Evolutionary conservation across 116 monocot genomes (phyloP).

Genomic region (Posidonia oceanica): DNA sequence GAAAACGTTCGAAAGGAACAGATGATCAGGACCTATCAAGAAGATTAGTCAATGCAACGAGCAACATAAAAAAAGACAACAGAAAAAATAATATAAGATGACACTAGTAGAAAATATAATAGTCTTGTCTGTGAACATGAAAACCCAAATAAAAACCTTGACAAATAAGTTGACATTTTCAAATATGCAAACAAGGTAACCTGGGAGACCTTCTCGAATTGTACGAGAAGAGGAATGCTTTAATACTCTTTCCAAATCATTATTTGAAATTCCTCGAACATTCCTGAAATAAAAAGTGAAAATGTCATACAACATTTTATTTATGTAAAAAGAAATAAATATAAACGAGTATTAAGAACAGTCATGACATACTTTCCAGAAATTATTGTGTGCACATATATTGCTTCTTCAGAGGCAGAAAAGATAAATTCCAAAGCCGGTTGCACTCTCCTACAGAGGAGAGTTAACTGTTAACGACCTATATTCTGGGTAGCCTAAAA

Average conservation of each 20-base stretch:
- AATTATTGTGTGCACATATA: conserved; percentile 70
- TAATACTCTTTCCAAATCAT: conserved; percentile 69
- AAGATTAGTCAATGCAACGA: too few species aligned
- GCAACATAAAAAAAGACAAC: too few species aligned
- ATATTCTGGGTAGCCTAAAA: neutral
- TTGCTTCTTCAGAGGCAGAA: conserved; percentile 83
- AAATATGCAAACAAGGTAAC: conserved; percentile 20
- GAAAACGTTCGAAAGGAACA: too few species aligned
- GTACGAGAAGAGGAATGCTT: conserved; percentile 28
- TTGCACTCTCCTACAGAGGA: conserved; percentile 48
- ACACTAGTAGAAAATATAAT: neutral
- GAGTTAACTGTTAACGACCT: neutral
- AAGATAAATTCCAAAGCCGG: conserved; percentile 76
- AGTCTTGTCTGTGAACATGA: neutral
- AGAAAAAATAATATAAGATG: too few species aligned
- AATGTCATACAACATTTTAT: neutral
- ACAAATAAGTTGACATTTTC: neutral
- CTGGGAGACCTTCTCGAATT: conserved; percentile 60
- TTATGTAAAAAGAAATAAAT: neutral
- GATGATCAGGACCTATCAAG: too few species aligned
- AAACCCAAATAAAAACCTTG: too few species aligned
- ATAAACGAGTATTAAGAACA: neutral
- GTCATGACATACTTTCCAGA: conserved; percentile 59
- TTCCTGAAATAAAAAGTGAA: conserved; percentile 31
- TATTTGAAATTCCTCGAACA: conserved; percentile 54